phyloP scores from a whole-genome alignment of 2,329 filamentous ascomycete species.

The Sclerotinia spermophila region DNA sequence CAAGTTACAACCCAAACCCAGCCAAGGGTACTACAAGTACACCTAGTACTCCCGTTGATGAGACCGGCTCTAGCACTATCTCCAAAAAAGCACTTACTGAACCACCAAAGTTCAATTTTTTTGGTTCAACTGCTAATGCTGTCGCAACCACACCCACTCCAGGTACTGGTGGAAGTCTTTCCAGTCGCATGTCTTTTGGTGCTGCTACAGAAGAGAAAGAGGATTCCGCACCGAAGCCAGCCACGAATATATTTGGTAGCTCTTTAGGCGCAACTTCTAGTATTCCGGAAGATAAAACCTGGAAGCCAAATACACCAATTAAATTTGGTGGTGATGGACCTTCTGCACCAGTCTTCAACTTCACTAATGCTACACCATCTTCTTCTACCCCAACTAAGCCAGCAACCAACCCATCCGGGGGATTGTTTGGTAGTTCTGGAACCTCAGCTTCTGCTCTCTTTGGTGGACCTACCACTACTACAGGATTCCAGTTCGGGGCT shows the following conservation, averaged over 20 bases:
- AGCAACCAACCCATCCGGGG: slow-evolving; percentile 15
- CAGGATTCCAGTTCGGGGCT: slow-evolving; percentile 32
- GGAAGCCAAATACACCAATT: slow-evolving; percentile 50
- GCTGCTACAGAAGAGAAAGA: slow-evolving; percentile 43
- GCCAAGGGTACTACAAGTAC: slow-evolving; percentile 23
- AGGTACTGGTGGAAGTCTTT: slow-evolving; percentile 46
- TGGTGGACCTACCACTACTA: slow-evolving; percentile 20
- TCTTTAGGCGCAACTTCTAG: slow-evolving; percentile 27
- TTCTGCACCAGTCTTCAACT: slow-evolving; percentile 22
- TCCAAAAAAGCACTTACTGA: slow-evolving; percentile 35
- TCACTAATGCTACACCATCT: slow-evolving; percentile 20
- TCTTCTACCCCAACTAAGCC: slow-evolving; percentile 27
- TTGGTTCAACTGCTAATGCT: slow-evolving; percentile 37
- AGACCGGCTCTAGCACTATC: slow-evolving; percentile 31
- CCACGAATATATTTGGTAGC: slow-evolving; percentile 25
- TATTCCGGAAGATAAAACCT: slow-evolving; percentile 44
- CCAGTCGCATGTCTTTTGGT: slow-evolving; percentile 53
- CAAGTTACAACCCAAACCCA: slow-evolving; percentile 26
- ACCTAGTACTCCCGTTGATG: slow-evolving; percentile 27
- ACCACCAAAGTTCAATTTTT: slow-evolving; percentile 29
- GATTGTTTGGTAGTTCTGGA: slow-evolving; percentile 21
- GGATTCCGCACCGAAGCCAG: slow-evolving; percentile 35
- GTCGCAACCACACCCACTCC: slow-evolving; percentile 39
- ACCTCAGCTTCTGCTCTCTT: slow-evolving; percentile 20
- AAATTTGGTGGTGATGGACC: slow-evolving; percentile 36